These are phyloP conservation scores for Nothophytophthora sp. DNA, from an alignment of 352 stramenopile genomes.

Conservation along the genomic window DNA sequence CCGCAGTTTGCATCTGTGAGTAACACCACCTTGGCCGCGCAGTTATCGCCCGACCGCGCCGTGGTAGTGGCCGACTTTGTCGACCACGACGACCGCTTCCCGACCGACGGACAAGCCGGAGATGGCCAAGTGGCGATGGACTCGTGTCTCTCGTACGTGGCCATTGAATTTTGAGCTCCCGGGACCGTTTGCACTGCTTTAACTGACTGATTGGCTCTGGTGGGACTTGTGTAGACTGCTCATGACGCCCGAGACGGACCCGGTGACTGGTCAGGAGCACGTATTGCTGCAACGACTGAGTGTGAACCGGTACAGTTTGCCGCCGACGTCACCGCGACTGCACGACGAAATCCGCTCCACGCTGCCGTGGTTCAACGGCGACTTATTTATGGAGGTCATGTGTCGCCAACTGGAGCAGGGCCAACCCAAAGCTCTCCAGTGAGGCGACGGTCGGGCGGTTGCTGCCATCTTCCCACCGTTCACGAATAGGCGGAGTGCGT, in stretches of 20 bases:
- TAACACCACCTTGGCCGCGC: slow-evolving; percentile 42
- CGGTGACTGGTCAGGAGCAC: slow-evolving; percentile 28
- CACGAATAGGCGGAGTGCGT: no score
- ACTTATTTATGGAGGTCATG: slow-evolving; percentile 59
- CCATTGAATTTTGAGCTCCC: neutral
- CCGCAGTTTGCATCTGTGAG: slow-evolving; percentile 29
- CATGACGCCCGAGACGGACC: slow-evolving; percentile 36
- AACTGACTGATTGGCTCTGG: slow-evolving; percentile 10
- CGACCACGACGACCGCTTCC: slow-evolving; percentile 39
- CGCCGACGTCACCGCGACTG: slow-evolving; percentile 39
- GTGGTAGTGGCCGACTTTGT: slow-evolving; percentile 53
- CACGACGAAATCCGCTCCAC: slow-evolving; percentile 52
- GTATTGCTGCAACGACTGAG: slow-evolving; percentile 51
- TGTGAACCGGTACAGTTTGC: slow-evolving; percentile 51
- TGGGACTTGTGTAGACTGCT: slow-evolving; percentile 22
- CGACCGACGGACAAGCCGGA: slow-evolving; percentile 22
- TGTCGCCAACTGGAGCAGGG: slow-evolving; percentile 46
- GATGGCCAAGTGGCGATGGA: slow-evolving; percentile 26
- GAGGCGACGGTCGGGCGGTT: neutral
- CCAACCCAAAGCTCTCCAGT: slow-evolving; percentile 4
- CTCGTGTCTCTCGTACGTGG: slow-evolving; percentile 32
- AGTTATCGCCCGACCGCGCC: slow-evolving; percentile 29
- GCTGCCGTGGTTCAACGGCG: slow-evolving; percentile 56
- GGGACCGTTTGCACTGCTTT: neutral
- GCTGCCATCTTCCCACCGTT: no score